A percentile compares a stretch with the other conserved stretches of the same genome.
phyloP scores from a whole-genome alignment of 1,139 yeast species.

The Blastobotrys ciferrii region DNA sequence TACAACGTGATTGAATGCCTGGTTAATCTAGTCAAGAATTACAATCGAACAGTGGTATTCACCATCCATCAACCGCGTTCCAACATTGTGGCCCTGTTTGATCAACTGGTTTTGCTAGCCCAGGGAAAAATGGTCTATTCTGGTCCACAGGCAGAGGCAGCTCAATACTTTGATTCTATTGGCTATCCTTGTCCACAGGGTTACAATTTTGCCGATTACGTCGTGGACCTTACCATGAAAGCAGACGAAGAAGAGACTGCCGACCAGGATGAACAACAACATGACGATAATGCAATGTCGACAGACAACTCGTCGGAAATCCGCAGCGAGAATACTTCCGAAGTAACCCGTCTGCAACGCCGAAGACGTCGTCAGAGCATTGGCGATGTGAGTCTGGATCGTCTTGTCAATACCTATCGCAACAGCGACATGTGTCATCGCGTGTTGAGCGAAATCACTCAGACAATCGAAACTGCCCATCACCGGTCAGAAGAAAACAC shows the following conservation, averaged over 20 bases:
- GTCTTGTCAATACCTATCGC: not conserved
- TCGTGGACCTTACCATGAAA: slow-evolving; percentile 84
- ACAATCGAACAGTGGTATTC: slow-evolving; percentile 81
- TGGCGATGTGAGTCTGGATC: not conserved
- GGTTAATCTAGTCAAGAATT: slow-evolving; percentile 74
- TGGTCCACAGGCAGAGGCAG: slow-evolving; percentile 53
- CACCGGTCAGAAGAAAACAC: not conserved
- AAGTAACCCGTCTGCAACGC: not conserved
- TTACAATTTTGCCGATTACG: slow-evolving; percentile 88
- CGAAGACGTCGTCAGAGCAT: not conserved
- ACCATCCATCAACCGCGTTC: slow-evolving; percentile 99
- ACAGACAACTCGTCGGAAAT: not conserved
- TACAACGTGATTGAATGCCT: slow-evolving; percentile 84
- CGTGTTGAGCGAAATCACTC: not conserved
- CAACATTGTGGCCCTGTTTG: slow-evolving; percentile 88
- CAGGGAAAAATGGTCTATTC: slow-evolving; percentile 86
- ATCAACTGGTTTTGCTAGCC: slow-evolving; percentile 73
- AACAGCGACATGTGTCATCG: not conserved
- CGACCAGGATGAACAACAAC: slow-evolving; percentile 5
- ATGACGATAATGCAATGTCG: not conserved
- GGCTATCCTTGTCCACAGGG: slow-evolving; percentile 88
- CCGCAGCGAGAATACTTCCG: not conserved
- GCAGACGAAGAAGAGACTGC: slow-evolving; percentile 33
- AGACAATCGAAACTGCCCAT: not conserved
- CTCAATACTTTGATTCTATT: slow-evolving; percentile 69